Evolutionary conservation across 495 filamentous ascomycete genomes (phyloP), one percentile per base, ranked within the genome.

Genomic region (Evernia prunastri): DNA sequence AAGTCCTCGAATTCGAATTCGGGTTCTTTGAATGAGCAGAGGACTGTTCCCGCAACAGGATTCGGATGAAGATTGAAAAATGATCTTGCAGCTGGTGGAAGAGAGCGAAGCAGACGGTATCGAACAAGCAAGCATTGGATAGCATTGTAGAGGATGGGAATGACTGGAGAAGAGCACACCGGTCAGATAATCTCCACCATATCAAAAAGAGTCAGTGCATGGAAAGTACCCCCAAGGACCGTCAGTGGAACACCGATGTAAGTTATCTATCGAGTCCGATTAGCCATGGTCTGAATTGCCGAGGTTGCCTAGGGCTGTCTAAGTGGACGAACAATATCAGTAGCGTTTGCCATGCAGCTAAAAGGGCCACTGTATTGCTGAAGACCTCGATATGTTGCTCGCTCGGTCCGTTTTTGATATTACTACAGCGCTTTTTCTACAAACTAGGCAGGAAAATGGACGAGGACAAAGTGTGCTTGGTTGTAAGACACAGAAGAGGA

Each of bases 101-200:
- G 40, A 43, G 40, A 43, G 40, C 40, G 40, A 43, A 43, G 40
- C 18, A 43, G 40, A 43, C 40, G 40, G 17, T 43, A n/a, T 18
- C 40, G 40, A 43, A 43, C 40, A 43, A 43, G 40, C 40, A 43
- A 43, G 40, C 40, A 43, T n/a, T 43, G 40, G n/a, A 43, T n/a
- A 20, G 40, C 40, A n/a, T 43, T 43, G 40, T 43, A 43, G 18
- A 43, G 40, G 40, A 43, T 43, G 40, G 40, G 40, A n/a, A 43
- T 43, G 40, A 43, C 40, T 43, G 18, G 40, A n/a, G 18, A 43
- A 43, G 40, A 18, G 40, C 40, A 43, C 40, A n/a, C 40, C n/a
- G n/a, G 40, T 43, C 40, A 43, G 40, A 43, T 18, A n/a, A 43
- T n/a, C 40, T 43, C 40, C 18, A 43, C 18, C 18, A 20, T 43